A percentile compares a stretch with the other conserved stretches of the same genome.
These are phyloP conservation scores for Spathaspora arborariae DNA, from an alignment of 805 yeast genomes.

Conservation along the genomic window DNA sequence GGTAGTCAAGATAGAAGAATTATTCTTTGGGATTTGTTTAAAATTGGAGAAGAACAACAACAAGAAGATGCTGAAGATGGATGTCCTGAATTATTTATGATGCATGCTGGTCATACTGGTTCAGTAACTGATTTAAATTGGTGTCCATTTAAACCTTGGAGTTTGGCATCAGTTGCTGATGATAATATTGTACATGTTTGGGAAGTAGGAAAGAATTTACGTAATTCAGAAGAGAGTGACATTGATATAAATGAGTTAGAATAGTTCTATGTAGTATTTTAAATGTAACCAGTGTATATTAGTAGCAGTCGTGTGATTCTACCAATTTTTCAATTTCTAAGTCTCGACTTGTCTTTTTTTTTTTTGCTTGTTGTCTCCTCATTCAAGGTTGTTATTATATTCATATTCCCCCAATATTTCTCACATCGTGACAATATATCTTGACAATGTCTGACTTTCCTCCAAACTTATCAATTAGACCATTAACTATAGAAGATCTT, in stretches of 20 bases:
- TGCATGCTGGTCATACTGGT: slow-evolving; percentile 90
- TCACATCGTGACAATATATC: neutral
- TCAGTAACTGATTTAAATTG: slow-evolving; percentile 70
- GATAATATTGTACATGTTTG: slow-evolving; percentile 60
- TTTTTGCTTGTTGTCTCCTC: neutral
- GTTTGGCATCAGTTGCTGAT: slow-evolving; percentile 61
- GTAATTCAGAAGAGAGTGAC: slow-evolving; percentile 16
- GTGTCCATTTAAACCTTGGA: slow-evolving; percentile 73
- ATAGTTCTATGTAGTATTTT: slow-evolving; percentile 2
- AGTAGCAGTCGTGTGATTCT: slow-evolving; percentile 1
- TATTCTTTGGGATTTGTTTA: slow-evolving; percentile 74
- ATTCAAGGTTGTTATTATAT: neutral
- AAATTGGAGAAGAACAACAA: slow-evolving; percentile 79
- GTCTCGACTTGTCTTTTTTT: neutral
- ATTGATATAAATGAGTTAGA: slow-evolving; percentile 22
- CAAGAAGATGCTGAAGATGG: slow-evolving; percentile 92
- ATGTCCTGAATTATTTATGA: slow-evolving; percentile 81
- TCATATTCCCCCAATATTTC: neutral
- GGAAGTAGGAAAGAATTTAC: slow-evolving; percentile 41
- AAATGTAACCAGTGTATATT: neutral
- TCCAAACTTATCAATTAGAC: slow-evolving; percentile 57
- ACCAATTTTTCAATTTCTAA: neutral
- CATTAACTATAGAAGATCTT: slow-evolving; percentile 71
- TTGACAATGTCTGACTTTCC: slow-evolving; percentile 40
- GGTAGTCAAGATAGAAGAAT: slow-evolving; percentile 76